Conservation (phyloP, 2,329 filamentous ascomycete genomes). For the Pseudogymnoascus sp. region DNA sequence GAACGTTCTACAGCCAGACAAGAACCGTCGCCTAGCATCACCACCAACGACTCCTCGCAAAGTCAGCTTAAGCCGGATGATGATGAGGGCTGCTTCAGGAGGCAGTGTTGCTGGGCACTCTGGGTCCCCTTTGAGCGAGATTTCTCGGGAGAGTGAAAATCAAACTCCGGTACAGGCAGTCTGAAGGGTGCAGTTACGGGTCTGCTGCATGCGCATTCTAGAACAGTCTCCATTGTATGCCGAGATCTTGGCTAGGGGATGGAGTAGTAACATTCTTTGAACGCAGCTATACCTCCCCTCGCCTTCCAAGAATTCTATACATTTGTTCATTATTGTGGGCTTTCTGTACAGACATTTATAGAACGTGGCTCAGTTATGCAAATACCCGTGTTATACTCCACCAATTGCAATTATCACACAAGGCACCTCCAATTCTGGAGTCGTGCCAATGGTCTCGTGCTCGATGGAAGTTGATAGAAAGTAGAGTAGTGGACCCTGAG, state of each 20-base stretch:
- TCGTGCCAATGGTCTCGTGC: background rate
- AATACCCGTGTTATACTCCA: constrained; percentile 4
- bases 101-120: background rate
- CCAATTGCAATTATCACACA: background rate
- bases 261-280: background rate
- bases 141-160: background rate
- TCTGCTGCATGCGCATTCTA: background rate
- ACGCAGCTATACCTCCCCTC: background rate
- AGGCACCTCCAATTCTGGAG: background rate
- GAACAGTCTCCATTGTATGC: background rate
- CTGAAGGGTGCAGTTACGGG: background rate
- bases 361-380: constrained; percentile 1
- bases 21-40: constrained; percentile 17
- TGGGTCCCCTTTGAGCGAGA: background rate
- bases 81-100: background rate
- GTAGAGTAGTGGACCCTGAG: constrained; percentile 5
- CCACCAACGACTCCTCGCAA: background rate
- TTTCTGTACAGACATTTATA: constrained; percentile 7
- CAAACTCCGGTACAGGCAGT: background rate
- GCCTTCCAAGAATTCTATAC: background rate
- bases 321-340: constrained; percentile 3
- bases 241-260: background rate
- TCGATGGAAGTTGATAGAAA: constrained; percentile 2
- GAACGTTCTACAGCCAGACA: constrained; percentile 23
- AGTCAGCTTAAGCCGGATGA: background rate